These are phyloP conservation scores for Kwoniella shandongensis DNA, from an alignment of 768 basidiomycete species.

Conservation along the genomic window DNA sequence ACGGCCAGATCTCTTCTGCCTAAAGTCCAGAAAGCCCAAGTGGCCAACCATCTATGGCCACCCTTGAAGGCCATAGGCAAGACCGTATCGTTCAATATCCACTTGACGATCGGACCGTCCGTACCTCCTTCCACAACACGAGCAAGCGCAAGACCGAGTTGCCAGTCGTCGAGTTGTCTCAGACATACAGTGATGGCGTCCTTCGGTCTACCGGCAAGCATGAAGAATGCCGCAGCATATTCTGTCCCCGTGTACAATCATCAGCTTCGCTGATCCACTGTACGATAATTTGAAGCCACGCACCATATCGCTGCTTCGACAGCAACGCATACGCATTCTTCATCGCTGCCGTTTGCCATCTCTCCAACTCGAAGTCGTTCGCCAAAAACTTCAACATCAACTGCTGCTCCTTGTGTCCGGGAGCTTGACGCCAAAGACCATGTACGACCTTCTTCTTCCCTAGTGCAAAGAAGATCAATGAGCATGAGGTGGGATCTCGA, in stretches of 20 bases:
- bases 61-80: conserved; percentile 79
- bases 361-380: conserved; percentile 78
- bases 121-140: conserved; percentile 79
- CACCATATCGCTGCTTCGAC: conserved; percentile 87
- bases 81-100: conserved; percentile 71
- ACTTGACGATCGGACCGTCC: conserved; percentile 71
- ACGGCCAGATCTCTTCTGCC: conserved; percentile 82
- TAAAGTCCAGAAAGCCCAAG: conserved; percentile 97
- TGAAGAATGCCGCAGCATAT: conserved; percentile 97
- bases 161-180: conserved; percentile 82
- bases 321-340: conserved; percentile 95
- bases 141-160: conserved; percentile 82
- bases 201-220: conserved; percentile 80
- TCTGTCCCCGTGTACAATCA: conserved; percentile 59
- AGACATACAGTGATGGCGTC: conserved; percentile 91
- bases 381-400: conserved; percentile 87
- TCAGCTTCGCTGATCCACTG: not conserved
- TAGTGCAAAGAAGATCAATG: conserved; percentile 90
- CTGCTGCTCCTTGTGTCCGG: conserved; percentile 85
- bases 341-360: conserved; percentile 88
- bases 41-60: conserved; percentile 89
- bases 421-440: conserved; percentile 92
- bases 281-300: conserved; percentile 41
- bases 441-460: conserved; percentile 89
- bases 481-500: conserved; percentile 85